Evolutionary conservation across 768 basidiomycete genomes (phyloP), one percentile per base, ranked within the genome.

Genomic region (Mycena capillaripes): DNA sequence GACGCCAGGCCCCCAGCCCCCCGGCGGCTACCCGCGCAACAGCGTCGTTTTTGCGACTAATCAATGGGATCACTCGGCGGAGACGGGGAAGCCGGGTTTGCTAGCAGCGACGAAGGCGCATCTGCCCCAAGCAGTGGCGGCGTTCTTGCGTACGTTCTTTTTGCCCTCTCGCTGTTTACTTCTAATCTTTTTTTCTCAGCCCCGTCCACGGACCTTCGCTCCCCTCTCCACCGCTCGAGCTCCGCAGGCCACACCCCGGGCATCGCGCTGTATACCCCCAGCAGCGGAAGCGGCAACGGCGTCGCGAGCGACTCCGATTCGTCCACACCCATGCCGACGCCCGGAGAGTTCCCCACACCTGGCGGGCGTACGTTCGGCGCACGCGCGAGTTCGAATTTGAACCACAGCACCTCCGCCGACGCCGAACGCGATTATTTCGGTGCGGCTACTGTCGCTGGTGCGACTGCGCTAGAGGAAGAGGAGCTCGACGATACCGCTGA

Each of bases 21-120:
- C 69, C 11, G 69, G 69, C 6, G 60, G 61, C 7, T 70, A 70
- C 30, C 69, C 69, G 19, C 60, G 69, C 27, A 53, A 70, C 46
- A 65, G 67, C 58, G 48, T 42, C 59, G 67, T 69, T 8, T 69
- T 69, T 12, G 44, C 67, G n/a, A 21, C 21, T 12, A 69, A 69
- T 23, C 29, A 60, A 23, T 69, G 67, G 67, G 67, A 59, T 10
- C 7, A 25, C 17, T 16, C 27, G 3, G 6, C 32, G 23, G 10
- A 16, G 44, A 17, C 16, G 23, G n/a, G n/a, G n/a, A 48, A 25
- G 46, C 30, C 30, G 30, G 55, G 55, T 19, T 4, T 59, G 36
- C 32, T 59, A 3, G 34, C 57, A 11, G 36, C 57, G 30, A 34
- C 57, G 38, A 59, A 42, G 27, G 32, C 38, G n/a, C 52, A 29